Conservation (phyloP, 495 filamentous ascomycete genomes). For the Penicillium bovifimosum region DNA sequence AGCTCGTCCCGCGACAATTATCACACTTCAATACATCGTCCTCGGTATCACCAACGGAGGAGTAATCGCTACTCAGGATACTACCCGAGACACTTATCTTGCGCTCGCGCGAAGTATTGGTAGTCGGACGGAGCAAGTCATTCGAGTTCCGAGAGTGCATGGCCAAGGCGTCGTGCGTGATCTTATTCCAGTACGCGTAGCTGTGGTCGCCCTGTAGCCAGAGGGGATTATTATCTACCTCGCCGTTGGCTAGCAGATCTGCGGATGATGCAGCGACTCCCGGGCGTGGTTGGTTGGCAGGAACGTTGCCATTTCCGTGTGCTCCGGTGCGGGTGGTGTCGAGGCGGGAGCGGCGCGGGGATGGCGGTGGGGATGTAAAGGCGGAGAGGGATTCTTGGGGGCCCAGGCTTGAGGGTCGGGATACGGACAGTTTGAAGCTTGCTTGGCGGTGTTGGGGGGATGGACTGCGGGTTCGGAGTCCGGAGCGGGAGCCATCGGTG, state of each 20-base stretch:
- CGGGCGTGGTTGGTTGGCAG: background rate
- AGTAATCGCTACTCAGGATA: conserved; percentile 44
- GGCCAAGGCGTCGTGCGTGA: conserved; percentile 41
- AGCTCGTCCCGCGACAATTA: conserved; percentile 46
- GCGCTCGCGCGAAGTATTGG: conserved; percentile 21
- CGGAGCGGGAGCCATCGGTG: conserved; percentile 44
- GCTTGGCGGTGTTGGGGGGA: conserved; percentile 43
- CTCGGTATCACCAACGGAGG: conserved; percentile 33
- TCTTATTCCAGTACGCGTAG: conserved; percentile 50
- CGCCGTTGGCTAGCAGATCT: conserved; percentile 15
- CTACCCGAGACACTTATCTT: conserved; percentile 33
- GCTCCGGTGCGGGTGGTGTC: conserved; percentile 17
- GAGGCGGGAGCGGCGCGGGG: conserved; percentile 27
- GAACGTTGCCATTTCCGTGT: background rate
- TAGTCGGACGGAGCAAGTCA: conserved; percentile 26
- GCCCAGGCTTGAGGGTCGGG: conserved; percentile 21
- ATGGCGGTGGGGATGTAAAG: conserved; percentile 32
- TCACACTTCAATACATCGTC: conserved; percentile 45
- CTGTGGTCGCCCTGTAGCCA: conserved; percentile 49
- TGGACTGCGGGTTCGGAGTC: conserved; percentile 43
- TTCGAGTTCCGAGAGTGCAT: conserved; percentile 25
- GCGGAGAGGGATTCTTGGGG: conserved; percentile 29
- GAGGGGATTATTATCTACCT: conserved; percentile 38
- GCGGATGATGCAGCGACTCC: conserved; percentile 14
- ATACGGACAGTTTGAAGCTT: conserved; percentile 15